Evolutionary conservation across 208 protist species (phyloP).

Genomic region (Crithidia bombi): DNA sequence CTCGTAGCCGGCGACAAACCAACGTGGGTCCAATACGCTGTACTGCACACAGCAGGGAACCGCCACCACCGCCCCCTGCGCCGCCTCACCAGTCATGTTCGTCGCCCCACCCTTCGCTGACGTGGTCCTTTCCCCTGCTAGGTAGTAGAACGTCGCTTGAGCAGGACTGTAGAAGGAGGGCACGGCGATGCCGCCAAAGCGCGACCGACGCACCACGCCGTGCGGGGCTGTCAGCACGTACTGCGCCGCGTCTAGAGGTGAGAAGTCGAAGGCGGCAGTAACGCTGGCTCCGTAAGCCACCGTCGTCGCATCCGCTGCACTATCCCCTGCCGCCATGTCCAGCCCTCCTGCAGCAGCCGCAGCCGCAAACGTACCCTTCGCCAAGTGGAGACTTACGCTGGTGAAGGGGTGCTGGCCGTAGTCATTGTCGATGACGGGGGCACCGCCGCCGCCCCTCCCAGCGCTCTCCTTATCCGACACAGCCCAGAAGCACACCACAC

Average conservation of each 20-base stretch:
- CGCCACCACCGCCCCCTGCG: conserved; percentile 20
- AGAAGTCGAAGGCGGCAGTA: conserved; percentile 54
- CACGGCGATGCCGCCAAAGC: conserved; percentile 69
- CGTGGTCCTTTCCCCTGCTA: not conserved
- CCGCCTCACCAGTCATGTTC: not conserved
- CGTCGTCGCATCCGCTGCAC: not conserved
- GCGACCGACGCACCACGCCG: conserved; percentile 64
- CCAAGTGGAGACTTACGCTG: conserved; percentile 49
- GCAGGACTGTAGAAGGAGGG: conserved; percentile 68
- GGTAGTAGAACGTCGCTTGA: conserved; percentile 5
- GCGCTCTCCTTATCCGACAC: conserved; percentile 58
- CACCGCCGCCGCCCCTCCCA: conserved; percentile 25
- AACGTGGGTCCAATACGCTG: conserved; percentile 58
- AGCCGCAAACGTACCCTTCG: conserved; percentile 20
- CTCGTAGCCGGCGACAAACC: conserved; percentile 79
- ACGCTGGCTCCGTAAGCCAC: conserved; percentile 21
- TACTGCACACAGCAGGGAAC: conserved; percentile 72
- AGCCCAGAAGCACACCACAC: conserved; percentile 68
- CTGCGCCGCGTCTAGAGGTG: conserved; percentile 63
- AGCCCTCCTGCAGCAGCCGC: not conserved
- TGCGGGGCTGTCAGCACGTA: conserved; percentile 65
- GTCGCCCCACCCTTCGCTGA: not conserved
- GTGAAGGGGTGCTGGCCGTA: conserved; percentile 56
- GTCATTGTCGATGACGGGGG: conserved; percentile 55
- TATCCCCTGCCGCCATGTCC: not conserved